Base-by-base conservation (phyloP, 2,329 filamentous ascomycete genomes). In the Diaporthe vaccinii region DNA sequence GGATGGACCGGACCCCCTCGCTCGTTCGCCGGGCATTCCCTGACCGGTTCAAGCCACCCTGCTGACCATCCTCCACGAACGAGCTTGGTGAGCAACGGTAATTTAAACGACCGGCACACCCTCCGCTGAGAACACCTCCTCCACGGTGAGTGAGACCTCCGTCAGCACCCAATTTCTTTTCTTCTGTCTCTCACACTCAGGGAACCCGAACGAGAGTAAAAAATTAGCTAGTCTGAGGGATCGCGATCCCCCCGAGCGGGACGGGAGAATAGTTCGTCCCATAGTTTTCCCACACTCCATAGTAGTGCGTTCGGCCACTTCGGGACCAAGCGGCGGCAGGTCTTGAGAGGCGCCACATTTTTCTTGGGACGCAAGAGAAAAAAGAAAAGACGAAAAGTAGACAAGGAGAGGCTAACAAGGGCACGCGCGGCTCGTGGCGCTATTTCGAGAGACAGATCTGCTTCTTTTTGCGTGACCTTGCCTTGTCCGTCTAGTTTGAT, bases 11-110 rank as follows among this genome's bases (percentile, higher is more conserved):
- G 59, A 44, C 12, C 59, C 59, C 25, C 36, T 10, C 59, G 9
- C 41, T 62, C 39, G 31, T 68, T 68, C 22, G 65, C 46, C 46
- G 65, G 46, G 46, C 65, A 22, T 36, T 53, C 22, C 31, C 31
- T 68, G 65, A 68, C 65, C 65, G 65, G 65, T 68, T 36, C 9
- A 68, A 68, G 65, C 65, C 65, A 68, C 34, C 8, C 15, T 39
- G 59, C 59, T 62, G 59, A 62, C 59, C 59, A 62, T 62, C 59
- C 39, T 14, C 25, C 59, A 31, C 20, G 39, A 46, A 28, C 36
- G 9, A 14, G 34, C 34, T 34, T 31, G 9, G 31, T 58, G 57
- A 59, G 57, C 31, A 39, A n/a, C 22, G 46, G 31, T 5, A 15
- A 36, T 39, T 34, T 25, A n/a, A 39, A 59, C 20, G 57, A 39